Base-by-base conservation (phyloP, 2,329 filamentous ascomycete species). In the Pseudocercospora fuligena region DNA sequence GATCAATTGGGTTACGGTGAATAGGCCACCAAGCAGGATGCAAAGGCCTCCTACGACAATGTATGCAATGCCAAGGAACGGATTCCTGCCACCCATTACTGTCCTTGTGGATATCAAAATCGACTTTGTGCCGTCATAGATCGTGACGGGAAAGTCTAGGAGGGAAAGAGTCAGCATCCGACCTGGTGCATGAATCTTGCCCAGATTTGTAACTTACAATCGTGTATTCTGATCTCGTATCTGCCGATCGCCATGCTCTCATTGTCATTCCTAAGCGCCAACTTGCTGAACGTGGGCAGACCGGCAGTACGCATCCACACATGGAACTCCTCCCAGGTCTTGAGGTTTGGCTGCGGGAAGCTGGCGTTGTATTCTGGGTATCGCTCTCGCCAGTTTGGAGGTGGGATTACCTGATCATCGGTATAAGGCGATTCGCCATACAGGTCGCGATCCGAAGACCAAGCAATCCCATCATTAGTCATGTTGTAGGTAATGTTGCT, bases 301-400 rank as follows among this genome's bases (percentile, higher is more conserved):
- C 94, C 95, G 25, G 95, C 95, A 1, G 96, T 97, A 73, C 95
- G 89, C 95, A 99, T 99, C 95, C 95, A 99, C 23, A 98, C 94
- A 81, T 97, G 94, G 79, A 99, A 97, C 51, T 89, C 88, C 78
- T 97, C 91, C 81, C 93, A 90, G 0, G 88, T 81, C 69, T 90
- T 85, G 19, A 98, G 79, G 73, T 95, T 81, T 0, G 93, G 93
- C 23, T 92, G 89, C 1, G 86, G 87, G 60, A 86, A 85, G 0
- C 86, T 81, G 2, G 86, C 89, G 76, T 97, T 97, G 68, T 86
- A 87, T 19, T 63, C 61, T 6, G 89, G 90, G 72, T 90, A 97
- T 65, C 88, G 86, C 12, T 85, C 75, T 19, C 81, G 78, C 95
- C 95, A 99, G 79, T 97, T 96, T 3, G 92, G 93, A 0, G 95